phyloP scores from a whole-genome alignment of 257 asterid species.

The Apocynum venetum region DNA sequence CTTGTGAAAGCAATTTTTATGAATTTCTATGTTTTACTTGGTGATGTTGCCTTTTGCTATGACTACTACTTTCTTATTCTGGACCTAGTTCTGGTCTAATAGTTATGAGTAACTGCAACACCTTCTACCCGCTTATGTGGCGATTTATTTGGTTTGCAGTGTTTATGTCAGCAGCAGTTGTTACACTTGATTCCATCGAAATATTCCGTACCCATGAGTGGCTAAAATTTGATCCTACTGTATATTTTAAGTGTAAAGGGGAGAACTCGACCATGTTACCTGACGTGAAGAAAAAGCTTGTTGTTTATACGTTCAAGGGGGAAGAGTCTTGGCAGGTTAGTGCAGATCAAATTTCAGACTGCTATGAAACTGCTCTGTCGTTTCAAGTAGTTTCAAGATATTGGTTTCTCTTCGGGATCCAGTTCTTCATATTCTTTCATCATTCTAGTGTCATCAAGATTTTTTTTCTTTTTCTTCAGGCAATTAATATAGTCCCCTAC shows the following conservation, averaged over 20 bases:
- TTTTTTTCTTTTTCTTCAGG: not conserved
- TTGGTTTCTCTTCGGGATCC: not conserved
- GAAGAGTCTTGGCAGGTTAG: conserved; percentile 94
- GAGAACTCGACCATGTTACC: conserved; percentile 55
- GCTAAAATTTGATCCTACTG: conserved; percentile 48
- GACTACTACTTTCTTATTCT: not conserved
- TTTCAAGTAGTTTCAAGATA: not conserved
- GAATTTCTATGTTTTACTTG: not conserved
- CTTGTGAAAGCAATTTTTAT: not conserved
- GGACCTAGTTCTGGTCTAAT: not conserved
- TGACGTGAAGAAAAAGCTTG: conserved; percentile 59
- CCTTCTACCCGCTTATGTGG: not conserved
- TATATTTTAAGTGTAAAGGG: conserved; percentile 60
- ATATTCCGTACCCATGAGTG: conserved; percentile 63
- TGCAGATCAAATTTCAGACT: not conserved
- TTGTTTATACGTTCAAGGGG: conserved; percentile 56
- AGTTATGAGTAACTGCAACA: not conserved
- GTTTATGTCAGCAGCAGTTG: conserved; percentile 42
- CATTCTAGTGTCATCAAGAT: not conserved
- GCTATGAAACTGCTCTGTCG: not conserved
- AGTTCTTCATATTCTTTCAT: not conserved
- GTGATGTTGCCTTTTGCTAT: not conserved
- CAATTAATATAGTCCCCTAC: not conserved
- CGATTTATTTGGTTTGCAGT: conserved; percentile 29
- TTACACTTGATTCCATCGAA: conserved; percentile 63